phyloP scores from a whole-genome alignment of 1,284 basidiomycete genomes.

The Afroboletus lepidellus region DNA sequence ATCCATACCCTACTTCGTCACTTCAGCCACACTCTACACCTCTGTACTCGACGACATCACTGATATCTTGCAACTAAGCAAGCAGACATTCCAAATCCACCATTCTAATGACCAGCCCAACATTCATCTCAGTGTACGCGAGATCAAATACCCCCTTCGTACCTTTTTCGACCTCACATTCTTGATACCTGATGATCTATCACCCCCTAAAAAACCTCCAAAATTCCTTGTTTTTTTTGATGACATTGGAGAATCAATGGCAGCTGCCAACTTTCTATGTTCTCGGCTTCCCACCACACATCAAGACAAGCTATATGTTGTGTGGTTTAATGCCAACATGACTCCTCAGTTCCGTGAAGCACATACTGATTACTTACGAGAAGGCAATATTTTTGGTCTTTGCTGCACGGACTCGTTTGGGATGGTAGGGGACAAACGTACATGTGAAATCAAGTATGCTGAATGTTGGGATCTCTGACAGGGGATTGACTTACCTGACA shows the following conservation, averaged over 20 bases:
- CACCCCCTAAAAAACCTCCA: too few species aligned
- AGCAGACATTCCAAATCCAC: neutral
- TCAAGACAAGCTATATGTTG: neutral
- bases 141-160: conserved; percentile 21
- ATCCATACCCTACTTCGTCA: neutral
- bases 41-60: neutral
- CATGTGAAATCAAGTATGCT: too few species aligned
- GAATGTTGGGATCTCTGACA: too few species aligned
- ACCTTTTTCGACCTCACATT: conserved; percentile 30
- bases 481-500: neutral
- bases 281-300: neutral
- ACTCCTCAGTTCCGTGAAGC: neutral
- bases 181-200: conserved; percentile 21
- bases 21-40: neutral
- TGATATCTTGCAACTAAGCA: neutral
- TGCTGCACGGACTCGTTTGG: neutral
- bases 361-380: neutral
- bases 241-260: neutral
- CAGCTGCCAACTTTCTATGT: neutral
- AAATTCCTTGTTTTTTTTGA: conserved; percentile 36
- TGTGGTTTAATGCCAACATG: neutral
- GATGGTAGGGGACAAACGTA: too few species aligned
- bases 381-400: neutral
- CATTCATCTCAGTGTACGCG: conserved; percentile 28
- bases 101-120: conserved; percentile 32